phyloP scores from a whole-genome alignment of 2,329 filamentous ascomycete genomes.

The Dothideomycetes sp. region DNA sequence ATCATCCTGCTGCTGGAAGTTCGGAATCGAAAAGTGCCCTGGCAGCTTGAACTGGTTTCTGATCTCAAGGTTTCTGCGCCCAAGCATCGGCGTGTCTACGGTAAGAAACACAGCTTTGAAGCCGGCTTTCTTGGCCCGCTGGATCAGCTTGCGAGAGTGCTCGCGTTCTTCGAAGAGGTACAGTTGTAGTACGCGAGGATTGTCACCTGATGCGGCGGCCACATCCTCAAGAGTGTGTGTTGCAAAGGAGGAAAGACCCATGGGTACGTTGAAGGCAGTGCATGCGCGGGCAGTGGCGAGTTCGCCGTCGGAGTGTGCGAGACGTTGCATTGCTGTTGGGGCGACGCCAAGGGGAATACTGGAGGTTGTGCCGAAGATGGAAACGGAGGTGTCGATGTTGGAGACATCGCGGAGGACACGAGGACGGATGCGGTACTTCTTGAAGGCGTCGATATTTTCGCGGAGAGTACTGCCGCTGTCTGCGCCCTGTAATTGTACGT shows the following conservation, averaged over 20 bases:
- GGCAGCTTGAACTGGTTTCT: slow-evolving; percentile 40
- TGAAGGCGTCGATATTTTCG: slow-evolving; percentile 44
- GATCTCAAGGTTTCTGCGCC: slow-evolving; percentile 42
- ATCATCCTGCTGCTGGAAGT: slow-evolving; percentile 20
- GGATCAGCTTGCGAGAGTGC: slow-evolving; percentile 32
- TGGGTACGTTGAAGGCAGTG: slow-evolving; percentile 30
- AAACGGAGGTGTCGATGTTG: slow-evolving; percentile 28
- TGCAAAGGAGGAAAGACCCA: slow-evolving; percentile 40
- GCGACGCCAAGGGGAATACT: slow-evolving; percentile 43
- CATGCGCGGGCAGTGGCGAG: slow-evolving; percentile 38
- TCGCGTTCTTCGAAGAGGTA: slow-evolving; percentile 42
- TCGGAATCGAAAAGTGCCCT: slow-evolving; percentile 23
- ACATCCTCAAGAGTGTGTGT: slow-evolving; percentile 43
- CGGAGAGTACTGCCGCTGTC: slow-evolving; percentile 24
- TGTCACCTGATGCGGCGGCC: slow-evolving; percentile 22
- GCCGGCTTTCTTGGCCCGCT: slow-evolving; percentile 27
- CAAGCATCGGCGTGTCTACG: slow-evolving; percentile 45
- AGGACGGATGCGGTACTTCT: slow-evolving; percentile 30
- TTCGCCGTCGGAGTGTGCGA: slow-evolving; percentile 44
- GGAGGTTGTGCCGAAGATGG: slow-evolving; percentile 34
- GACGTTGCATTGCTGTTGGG: slow-evolving; percentile 42
- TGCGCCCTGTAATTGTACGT: slow-evolving; percentile 13
- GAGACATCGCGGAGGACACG: slow-evolving; percentile 31
- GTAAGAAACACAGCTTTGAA: slow-evolving; percentile 47
- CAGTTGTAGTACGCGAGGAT: slow-evolving; percentile 43